These are phyloP conservation scores for Fistulinella cinereoalba DNA, from an alignment of 1,284 basidiomycete genomes.

Conservation along the genomic window DNA sequence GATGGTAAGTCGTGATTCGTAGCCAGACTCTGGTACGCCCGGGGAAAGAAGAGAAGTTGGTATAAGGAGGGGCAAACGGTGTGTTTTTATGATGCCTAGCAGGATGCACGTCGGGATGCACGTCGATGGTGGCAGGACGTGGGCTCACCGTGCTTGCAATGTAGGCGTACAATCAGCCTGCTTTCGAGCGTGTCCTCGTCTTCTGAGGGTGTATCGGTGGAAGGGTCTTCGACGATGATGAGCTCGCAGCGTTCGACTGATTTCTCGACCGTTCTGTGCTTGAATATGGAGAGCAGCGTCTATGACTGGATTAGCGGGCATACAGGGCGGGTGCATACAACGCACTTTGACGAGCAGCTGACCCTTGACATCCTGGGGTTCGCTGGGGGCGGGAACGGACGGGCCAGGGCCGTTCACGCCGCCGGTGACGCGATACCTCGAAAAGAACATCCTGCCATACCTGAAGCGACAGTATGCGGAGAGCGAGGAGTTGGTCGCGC, in stretches of 20 bases:
- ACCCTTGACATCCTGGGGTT: constrained; percentile 47
- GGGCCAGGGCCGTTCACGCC: constrained; percentile 18
- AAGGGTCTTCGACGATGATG: constrained; percentile 56
- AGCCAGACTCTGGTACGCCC: constrained; percentile 47
- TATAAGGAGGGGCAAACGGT: constrained; percentile 60
- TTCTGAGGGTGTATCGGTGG: constrained; percentile 40
- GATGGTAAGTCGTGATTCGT: constrained; percentile 65
- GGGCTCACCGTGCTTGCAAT: constrained; percentile 74
- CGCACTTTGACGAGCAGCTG: constrained; percentile 67
- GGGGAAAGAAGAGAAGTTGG: constrained; percentile 61
- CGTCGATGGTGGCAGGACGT: background rate
- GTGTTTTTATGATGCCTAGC: constrained; percentile 75
- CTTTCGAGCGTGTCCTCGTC: constrained; percentile 65
- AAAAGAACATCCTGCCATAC: constrained; percentile 67
- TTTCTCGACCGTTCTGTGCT: constrained; percentile 70
- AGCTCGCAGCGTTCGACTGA: constrained; percentile 72
- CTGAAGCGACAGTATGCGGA: constrained; percentile 80
- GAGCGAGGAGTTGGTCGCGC: constrained; percentile 71
- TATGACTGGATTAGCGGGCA: constrained; percentile 27
- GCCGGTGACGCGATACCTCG: constrained; percentile 52
- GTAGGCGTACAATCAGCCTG: constrained; percentile 63
- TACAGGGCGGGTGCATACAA: constrained; percentile 3
- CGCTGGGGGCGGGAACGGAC: constrained; percentile 20
- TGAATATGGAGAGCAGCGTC: constrained; percentile 70
- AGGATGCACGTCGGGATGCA: constrained; percentile 3